Percentiles rank a stretch among this genome's conserved stretches.
These are phyloP conservation scores for Globisporangium megalacanthum DNA, from an alignment of 352 stramenopile species.

Conservation along the genomic window DNA sequence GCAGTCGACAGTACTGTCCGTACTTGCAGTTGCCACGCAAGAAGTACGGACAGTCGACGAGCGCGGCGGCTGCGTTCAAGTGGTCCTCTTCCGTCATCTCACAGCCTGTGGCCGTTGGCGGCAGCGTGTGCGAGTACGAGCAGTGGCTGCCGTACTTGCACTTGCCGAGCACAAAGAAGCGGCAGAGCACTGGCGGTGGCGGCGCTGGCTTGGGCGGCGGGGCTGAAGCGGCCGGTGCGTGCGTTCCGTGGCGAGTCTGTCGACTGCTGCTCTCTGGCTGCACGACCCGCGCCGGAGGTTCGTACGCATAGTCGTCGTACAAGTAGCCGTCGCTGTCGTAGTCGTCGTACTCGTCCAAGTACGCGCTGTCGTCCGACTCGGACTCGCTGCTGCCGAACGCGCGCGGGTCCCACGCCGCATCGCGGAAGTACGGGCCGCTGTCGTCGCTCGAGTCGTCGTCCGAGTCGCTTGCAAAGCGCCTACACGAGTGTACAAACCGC, in stretches of 20 bases:
- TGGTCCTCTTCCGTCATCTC: conserved; percentile 25
- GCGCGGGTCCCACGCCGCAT: neutral
- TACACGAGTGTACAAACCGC: neutral
- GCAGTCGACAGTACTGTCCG: conserved; percentile 55
- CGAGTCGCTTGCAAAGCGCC: neutral
- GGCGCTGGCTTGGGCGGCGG: conserved; percentile 8
- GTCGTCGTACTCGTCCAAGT: conserved; percentile 6
- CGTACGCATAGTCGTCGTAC: conserved; percentile 2
- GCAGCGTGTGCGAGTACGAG: conserved; percentile 64
- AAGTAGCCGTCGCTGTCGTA: conserved; percentile 5
- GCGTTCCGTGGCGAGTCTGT: neutral
- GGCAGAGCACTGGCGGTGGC: conserved; percentile 38
- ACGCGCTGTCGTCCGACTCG: conserved; percentile 10
- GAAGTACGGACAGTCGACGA: conserved; percentile 76
- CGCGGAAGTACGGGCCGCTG: neutral
- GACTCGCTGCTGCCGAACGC: neutral
- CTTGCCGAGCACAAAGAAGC: conserved; percentile 77
- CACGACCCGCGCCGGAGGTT: neutral
- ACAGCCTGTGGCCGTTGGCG: conserved; percentile 23
- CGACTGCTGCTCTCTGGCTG: neutral
- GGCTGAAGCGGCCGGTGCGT: neutral
- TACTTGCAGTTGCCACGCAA: conserved; percentile 74
- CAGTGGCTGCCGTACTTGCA: conserved; percentile 67
- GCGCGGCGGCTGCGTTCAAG: conserved; percentile 39
- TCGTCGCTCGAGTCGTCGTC: neutral